phyloP scores from a whole-genome alignment of 2,329 filamentous ascomycete genomes.

The Hortaea werneckii region DNA sequence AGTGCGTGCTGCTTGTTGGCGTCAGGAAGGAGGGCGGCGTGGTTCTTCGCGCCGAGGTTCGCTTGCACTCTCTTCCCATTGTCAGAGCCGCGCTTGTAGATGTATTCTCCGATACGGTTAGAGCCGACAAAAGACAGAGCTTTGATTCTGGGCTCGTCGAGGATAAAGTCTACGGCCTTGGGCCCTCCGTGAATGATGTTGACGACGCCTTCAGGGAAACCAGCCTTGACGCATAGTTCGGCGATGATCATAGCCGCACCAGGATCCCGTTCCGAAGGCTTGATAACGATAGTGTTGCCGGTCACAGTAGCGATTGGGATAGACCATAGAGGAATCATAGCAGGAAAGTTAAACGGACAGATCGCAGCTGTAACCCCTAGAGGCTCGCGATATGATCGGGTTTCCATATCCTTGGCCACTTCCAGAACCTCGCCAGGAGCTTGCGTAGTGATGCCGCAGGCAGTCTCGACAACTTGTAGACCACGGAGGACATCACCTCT shows the following conservation, averaged over 20 bases:
- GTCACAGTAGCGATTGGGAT: slow-evolving; percentile 1
- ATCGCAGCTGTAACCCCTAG: slow-evolving; percentile 74
- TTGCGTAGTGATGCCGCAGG: too few relatives aligned
- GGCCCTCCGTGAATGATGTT: slow-evolving; percentile 8
- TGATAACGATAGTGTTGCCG: slow-evolving; percentile 21
- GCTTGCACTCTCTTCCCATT: slow-evolving; percentile 49
- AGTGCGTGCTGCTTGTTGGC: slow-evolving; percentile 49
- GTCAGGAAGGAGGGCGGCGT: slow-evolving; percentile 45
- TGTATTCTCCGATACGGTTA: slow-evolving; percentile 47
- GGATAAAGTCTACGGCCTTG: slow-evolving; percentile 7
- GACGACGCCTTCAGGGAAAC: slow-evolving; percentile 7
- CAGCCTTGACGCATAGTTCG: slow-evolving; percentile 13
- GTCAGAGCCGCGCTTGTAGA: slow-evolving; percentile 42
- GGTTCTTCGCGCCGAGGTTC: slow-evolving; percentile 48
- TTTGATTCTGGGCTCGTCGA: slow-evolving; percentile 42
- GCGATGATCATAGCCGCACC: slow-evolving; percentile 30
- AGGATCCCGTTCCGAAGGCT: slow-evolving; percentile 17
- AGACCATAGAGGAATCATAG: too few relatives aligned
- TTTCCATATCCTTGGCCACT: too few relatives aligned
- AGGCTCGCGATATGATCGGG: slow-evolving; percentile 30
- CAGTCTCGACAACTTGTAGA: slow-evolving; percentile 50
- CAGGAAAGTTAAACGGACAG: slow-evolving; percentile 71
- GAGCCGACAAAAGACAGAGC: slow-evolving; percentile 70
- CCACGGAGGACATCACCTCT: slow-evolving; percentile 72
- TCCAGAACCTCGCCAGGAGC: too few relatives aligned